A percentile compares a stretch with the other conserved stretches of the same genome.
phyloP scores from a whole-genome alignment of 1,284 basidiomycete species.

The Xanthoconium separans region DNA sequence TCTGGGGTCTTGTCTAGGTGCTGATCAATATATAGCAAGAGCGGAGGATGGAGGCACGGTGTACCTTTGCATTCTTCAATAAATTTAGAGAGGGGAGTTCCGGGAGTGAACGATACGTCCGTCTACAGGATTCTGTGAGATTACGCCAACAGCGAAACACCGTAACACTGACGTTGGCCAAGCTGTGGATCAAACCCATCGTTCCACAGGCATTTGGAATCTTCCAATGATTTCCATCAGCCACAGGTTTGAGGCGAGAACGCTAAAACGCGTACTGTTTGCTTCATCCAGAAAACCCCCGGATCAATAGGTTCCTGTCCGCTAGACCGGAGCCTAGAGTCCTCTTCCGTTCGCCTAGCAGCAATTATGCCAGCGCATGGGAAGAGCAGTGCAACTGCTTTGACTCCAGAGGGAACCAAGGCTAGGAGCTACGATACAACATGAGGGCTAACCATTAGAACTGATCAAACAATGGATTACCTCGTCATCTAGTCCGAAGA shows the following conservation, averaged over 20 bases:
- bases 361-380: slow-evolving; percentile 61
- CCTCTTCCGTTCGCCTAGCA: slow-evolving; percentile 54
- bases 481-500: slow-evolving; percentile 80
- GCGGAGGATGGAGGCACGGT: not conserved
- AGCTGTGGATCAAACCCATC: slow-evolving; percentile 81
- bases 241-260: not conserved
- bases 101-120: slow-evolving; percentile 51
- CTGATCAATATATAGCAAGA: slow-evolving; percentile 4
- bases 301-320: slow-evolving; percentile 58
- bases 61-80: slow-evolving; percentile 61
- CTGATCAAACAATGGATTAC: slow-evolving; percentile 34
- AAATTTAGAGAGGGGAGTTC: slow-evolving; percentile 61
- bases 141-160: slow-evolving; percentile 5
- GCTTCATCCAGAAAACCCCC: slow-evolving; percentile 73
- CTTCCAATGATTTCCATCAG: slow-evolving; percentile 38
- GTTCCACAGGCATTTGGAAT: slow-evolving; percentile 89
- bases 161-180: slow-evolving; percentile 60
- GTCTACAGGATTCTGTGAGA: slow-evolving; percentile 41
- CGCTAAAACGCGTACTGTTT: slow-evolving; percentile 51
- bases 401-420: slow-evolving; percentile 69
- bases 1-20: slow-evolving; percentile 58
- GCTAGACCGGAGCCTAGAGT: slow-evolving; percentile 45
- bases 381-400: slow-evolving; percentile 82
- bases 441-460: not conserved
- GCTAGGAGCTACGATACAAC: slow-evolving; percentile 53